Conservation (phyloP, 2,329 filamentous ascomycete genomes). For the Cryoendolithus antarcticus region DNA sequence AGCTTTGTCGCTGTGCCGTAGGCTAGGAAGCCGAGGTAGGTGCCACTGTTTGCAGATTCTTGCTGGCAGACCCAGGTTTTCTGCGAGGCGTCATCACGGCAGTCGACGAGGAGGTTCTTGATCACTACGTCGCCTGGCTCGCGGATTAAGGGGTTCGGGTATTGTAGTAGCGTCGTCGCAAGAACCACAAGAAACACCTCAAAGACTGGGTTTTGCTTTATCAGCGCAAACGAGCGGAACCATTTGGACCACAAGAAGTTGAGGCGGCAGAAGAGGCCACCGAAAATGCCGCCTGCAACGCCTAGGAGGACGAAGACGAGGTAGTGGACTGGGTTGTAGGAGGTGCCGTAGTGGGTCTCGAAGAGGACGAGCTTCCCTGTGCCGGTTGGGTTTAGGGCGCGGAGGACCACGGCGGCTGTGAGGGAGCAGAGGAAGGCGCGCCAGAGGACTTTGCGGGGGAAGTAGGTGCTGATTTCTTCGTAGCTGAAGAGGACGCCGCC, state of each 20-base stretch:
- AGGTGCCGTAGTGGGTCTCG: constrained; percentile 46
- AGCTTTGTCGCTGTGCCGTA: constrained; percentile 44
- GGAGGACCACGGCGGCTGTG: constrained; percentile 42
- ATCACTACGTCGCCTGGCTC: constrained; percentile 45
- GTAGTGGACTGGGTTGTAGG: constrained; percentile 45
- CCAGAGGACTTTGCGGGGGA: constrained; percentile 48
- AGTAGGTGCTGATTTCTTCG: constrained; percentile 49
- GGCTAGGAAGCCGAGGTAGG: constrained; percentile 39
- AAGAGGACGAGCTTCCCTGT: constrained; percentile 50
- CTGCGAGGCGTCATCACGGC: constrained; percentile 24
- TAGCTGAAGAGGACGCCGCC: constrained; percentile 50
- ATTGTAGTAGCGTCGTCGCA: constrained; percentile 42
- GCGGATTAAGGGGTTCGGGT: constrained; percentile 42
- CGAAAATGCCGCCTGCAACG: constrained; percentile 45
- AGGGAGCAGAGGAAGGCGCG: constrained; percentile 47
- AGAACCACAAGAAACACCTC: constrained; percentile 44
- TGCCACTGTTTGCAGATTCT: constrained; percentile 29
- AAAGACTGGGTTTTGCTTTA: constrained; percentile 44
- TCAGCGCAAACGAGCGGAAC: constrained; percentile 40
- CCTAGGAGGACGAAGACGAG: constrained; percentile 45
- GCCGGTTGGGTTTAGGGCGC: constrained; percentile 46
- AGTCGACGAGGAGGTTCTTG: constrained; percentile 46
- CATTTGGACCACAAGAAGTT: constrained; percentile 46
- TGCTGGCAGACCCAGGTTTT: constrained; percentile 40
- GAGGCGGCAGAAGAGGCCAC: constrained; percentile 45